Conservation (phyloP, 306 rosid species). For the Lupinus albus region DNA sequence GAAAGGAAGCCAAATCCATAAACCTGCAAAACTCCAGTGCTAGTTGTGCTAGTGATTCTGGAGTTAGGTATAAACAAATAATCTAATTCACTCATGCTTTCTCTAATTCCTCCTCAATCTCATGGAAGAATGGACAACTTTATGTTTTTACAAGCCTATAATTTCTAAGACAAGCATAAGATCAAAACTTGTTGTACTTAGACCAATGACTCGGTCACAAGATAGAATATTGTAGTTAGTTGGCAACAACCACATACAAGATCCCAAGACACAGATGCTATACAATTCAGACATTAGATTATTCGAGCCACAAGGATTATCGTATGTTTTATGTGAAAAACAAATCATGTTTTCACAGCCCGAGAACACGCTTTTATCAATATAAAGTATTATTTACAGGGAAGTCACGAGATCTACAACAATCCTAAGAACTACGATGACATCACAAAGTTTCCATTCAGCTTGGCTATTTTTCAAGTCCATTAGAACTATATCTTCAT, state of each 20-base stretch:
- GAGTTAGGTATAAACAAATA: not conserved
- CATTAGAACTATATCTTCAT: not conserved
- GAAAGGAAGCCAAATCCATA: not conserved
- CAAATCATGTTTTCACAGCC: not conserved
- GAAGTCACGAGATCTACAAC: not conserved
- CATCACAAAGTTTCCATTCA: constrained; percentile 1
- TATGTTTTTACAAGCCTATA: not conserved
- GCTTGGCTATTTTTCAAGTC: constrained; percentile 8
- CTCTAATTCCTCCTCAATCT: not conserved
- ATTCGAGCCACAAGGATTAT: not conserved
- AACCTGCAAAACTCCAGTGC: constrained; percentile 1
- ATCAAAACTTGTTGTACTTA: not conserved
- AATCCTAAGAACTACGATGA: not conserved
- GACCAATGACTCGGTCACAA: not conserved
- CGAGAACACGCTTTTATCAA: not conserved
- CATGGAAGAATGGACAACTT: not conserved
- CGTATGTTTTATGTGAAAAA: not conserved
- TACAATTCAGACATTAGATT: not conserved
- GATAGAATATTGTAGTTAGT: not conserved
- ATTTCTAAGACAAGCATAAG: not conserved
- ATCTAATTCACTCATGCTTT: not conserved
- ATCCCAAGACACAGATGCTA: not conserved
- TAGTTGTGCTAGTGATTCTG: not conserved
- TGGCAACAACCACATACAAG: not conserved
- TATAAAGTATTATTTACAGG: not conserved